A percentile compares a stretch with the other conserved stretches of the same genome.
Evolutionary conservation across 225 moss, liverwort and hornwort genomes (phyloP).

Genomic region (Rhytidiadelphus loreus): DNA sequence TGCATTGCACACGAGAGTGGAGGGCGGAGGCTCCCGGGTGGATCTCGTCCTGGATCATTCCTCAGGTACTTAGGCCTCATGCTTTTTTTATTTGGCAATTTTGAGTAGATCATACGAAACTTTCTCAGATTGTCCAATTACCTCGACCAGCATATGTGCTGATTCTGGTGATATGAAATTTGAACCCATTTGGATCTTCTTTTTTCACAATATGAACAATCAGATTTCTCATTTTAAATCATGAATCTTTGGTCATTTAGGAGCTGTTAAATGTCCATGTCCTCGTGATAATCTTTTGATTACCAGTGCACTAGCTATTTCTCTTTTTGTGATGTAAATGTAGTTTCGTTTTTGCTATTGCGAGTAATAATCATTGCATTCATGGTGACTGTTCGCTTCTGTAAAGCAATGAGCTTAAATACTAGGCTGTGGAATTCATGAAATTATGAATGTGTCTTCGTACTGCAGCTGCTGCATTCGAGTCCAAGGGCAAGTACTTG

Average conservation of each 20-base stretch:
- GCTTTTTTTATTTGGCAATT: neutral
- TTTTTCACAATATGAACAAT: neutral
- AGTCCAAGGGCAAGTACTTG: constrained; percentile 33
- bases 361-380: neutral
- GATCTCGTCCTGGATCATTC: constrained; percentile 6
- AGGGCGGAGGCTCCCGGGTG: neutral
- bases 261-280: neutral
- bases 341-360: neutral
- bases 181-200: neutral
- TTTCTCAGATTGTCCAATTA: no score
- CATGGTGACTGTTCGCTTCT: no score
- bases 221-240: neutral
- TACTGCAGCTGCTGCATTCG: constrained; percentile 43
- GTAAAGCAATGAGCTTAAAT: neutral
- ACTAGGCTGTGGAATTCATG: neutral
- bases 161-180: neutral
- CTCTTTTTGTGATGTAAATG: neutral
- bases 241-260: neutral
- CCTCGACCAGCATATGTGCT: no score
- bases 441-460: neutral
- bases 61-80: neutral
- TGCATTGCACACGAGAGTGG: constrained; percentile 5
- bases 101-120: neutral
- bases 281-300: no score
- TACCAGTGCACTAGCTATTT: neutral